Evolutionary conservation across 2,329 filamentous ascomycete genomes (phyloP).

Genomic region (Alternaria infectoria): DNA sequence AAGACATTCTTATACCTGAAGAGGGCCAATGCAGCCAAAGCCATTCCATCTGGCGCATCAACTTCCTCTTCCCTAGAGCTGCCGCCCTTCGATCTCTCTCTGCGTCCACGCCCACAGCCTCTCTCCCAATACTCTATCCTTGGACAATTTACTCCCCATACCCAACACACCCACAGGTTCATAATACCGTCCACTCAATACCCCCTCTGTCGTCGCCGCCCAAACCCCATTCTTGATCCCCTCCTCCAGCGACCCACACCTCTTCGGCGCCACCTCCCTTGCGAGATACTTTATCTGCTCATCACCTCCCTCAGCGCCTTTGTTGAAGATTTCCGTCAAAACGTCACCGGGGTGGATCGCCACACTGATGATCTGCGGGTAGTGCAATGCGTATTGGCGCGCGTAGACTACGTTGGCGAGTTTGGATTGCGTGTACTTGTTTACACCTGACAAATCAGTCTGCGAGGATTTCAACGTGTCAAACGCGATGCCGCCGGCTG

Average conservation of each 20-base stretch:
- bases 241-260: background rate
- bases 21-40: background rate
- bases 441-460: background rate
- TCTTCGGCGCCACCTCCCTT: background rate
- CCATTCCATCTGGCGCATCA: background rate
- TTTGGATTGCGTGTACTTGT: background rate
- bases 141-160: background rate
- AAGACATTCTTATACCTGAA: background rate
- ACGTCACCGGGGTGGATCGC: background rate
- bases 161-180: background rate
- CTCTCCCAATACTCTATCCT: background rate
- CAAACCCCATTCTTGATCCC: background rate
- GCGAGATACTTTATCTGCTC: background rate
- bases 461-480: background rate
- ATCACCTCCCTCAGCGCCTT: background rate
- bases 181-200: background rate
- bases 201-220: background rate
- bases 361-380: background rate
- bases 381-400: background rate
- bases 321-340: background rate
- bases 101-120: background rate
- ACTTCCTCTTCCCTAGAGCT: background rate
- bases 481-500: background rate
- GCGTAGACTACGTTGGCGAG: background rate
- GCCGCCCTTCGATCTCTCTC: background rate